A percentile compares a stretch with the other conserved stretches of the same genome.
Conservation (phyloP, 371 early-diverging fungal species). For the Mucor circinelloides region DNA sequence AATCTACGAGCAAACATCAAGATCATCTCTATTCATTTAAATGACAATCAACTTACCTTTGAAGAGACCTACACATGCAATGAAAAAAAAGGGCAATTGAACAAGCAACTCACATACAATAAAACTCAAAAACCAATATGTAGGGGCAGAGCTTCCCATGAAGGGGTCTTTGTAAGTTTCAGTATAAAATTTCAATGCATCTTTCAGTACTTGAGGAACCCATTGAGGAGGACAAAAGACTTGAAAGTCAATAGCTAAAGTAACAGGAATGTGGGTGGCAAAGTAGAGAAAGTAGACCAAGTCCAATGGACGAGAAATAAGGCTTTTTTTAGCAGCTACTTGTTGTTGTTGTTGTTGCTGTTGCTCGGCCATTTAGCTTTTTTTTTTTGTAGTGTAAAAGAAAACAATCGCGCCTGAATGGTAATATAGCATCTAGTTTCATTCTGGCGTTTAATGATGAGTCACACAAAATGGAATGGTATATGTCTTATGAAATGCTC, state of each 20-base stretch:
- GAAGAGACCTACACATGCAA: constrained; percentile 52
- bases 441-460: neutral
- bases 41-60: constrained; percentile 31
- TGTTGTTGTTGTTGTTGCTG: neutral
- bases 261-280: constrained; percentile 61
- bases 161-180: constrained; percentile 60
- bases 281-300: constrained; percentile 60
- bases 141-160: constrained; percentile 38
- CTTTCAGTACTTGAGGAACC: constrained; percentile 42
- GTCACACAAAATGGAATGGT: neutral
- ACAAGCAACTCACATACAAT: constrained; percentile 55
- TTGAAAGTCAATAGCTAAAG: constrained; percentile 56
- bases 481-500: neutral
- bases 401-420: neutral
- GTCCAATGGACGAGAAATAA: constrained; percentile 47
- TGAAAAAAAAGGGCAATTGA: constrained; percentile 73
- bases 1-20: neutral
- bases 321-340: neutral
- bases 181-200: constrained; percentile 39
- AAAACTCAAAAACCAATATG: constrained; percentile 62
- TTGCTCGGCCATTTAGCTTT: neutral
- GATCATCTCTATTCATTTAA: neutral
- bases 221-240: constrained; percentile 42
- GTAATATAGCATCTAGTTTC: neutral
- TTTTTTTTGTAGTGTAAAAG: neutral